Conservation (phyloP, 179 eudicot genomes). For the Camellia oleifera region DNA sequence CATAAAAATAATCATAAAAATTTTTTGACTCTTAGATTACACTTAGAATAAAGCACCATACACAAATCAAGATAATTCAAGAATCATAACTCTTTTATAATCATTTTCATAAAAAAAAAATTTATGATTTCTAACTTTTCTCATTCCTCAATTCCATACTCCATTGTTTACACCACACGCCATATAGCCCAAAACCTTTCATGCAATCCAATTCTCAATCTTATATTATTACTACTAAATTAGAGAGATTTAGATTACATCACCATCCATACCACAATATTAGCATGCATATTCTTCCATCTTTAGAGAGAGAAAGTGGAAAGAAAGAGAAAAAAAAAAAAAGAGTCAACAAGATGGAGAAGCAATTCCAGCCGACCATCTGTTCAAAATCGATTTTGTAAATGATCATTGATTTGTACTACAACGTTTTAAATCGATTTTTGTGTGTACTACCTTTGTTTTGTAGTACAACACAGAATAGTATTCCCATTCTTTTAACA, state of each 20-base stretch:
- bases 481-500: neutral
- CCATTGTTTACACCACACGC: slow-evolving; percentile 3
- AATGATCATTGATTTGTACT: slow-evolving; percentile 1
- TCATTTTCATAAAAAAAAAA: no score
- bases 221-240: neutral
- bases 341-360: neutral
- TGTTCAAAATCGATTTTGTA: neutral
- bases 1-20: no score
- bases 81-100: no score
- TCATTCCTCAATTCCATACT: slow-evolving; percentile 2
- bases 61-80: no score
- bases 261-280: neutral
- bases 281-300: neutral
- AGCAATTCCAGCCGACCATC: neutral
- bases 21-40: no score
- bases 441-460: slow-evolving; percentile 10
- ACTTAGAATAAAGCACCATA: no score
- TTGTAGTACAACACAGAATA: neutral
- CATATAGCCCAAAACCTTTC: neutral
- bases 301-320: slow-evolving; percentile 3
- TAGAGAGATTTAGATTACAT: neutral
- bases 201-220: no score
- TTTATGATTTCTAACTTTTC: no score
- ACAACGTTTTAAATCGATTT: neutral
- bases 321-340: neutral